Evolutionary conservation across 1,139 yeast species (phyloP).

Genomic region (Geotrichum reessii): DNA sequence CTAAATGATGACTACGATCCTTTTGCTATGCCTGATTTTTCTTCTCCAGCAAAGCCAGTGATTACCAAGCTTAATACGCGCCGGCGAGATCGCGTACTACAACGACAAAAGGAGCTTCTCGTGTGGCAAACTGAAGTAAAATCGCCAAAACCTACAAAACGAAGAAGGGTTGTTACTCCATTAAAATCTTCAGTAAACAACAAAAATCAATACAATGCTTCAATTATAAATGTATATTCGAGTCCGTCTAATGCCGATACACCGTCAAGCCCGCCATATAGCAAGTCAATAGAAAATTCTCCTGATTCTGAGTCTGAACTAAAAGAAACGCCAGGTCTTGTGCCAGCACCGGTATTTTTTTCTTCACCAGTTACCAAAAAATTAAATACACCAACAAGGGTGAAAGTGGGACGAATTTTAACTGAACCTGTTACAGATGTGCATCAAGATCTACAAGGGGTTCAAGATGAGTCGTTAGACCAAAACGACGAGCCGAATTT

Average conservation of each 20-base stretch:
- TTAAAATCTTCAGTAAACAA: not conserved
- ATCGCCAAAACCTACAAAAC: not conserved
- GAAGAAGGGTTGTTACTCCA: not conserved
- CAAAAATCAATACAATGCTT: not conserved
- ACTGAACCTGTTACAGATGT: not conserved
- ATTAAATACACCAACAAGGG: not conserved
- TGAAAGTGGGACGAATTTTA: not conserved
- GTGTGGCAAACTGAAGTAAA: slow-evolving; percentile 3
- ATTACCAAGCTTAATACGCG: not conserved
- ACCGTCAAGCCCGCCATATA: slow-evolving; percentile 11
- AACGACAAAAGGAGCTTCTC: slow-evolving; percentile 7
- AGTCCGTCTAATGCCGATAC: no score
- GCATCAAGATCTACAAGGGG: not conserved
- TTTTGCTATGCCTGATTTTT: slow-evolving; percentile 14
- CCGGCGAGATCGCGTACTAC: slow-evolving; percentile 11
- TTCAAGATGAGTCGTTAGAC: not conserved
- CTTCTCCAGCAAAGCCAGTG: slow-evolving; percentile 5
- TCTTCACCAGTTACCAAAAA: not conserved
- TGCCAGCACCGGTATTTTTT: not conserved
- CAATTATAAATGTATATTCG: not conserved
- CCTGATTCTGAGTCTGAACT: slow-evolving; percentile 10
- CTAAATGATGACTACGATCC: slow-evolving; percentile 7
- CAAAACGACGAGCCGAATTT: not conserved
- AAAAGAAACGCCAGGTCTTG: not conserved
- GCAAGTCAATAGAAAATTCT: slow-evolving; percentile 10